Base-by-base conservation (phyloP, 305 asterid species). In the Fraxinus floribunda region DNA sequence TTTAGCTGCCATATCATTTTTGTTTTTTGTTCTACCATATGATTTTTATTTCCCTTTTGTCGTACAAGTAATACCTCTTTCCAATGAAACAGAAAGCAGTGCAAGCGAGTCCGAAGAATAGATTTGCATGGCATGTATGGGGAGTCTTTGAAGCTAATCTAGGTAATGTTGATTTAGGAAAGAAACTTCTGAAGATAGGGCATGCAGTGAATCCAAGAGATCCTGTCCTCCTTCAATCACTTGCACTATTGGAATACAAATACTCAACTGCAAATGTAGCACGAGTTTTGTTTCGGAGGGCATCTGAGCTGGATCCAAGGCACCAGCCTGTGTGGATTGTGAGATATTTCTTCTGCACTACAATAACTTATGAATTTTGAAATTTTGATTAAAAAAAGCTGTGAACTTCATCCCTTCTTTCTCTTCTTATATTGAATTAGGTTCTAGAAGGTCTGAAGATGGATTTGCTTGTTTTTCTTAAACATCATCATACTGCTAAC, bases 121-220 rank as follows among this genome's bases (percentile, higher is more conserved):
- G 98, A 85, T 96, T 96, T 60, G 98, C 98, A 5, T 96, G 99
- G 99, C 99, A 94, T 29, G 99, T 96, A 3, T 96, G 98, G 99
- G 99, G 99, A 83, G 98, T 94, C 57, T 94, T 92, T 81, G 99
- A 96, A 88, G 92, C 92, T 36, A 92, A 89, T 84, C 81, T 92
- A 2, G 99, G 95, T 66, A 88, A 88, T 41, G 86, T 89, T 10
- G 93, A 94, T 52, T 87, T 90, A 78, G 98, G 97, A 22, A 83
- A 97, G 83, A 96, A 96, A 86, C 99, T 96, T 84, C 88, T 96
- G 36, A 93, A 89, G 86, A 94, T 94, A 64, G 98, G 99, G 18
- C 97, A 93, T 80, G 91, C 91, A 6, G 93, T 96, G 79, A 96
- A 96, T 84, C 97, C 95, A 32, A 89, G 98, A 86, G 99, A 96